Conservation (phyloP, 164 flowering plant genomes). For the Nymphaea colorata region DNA sequence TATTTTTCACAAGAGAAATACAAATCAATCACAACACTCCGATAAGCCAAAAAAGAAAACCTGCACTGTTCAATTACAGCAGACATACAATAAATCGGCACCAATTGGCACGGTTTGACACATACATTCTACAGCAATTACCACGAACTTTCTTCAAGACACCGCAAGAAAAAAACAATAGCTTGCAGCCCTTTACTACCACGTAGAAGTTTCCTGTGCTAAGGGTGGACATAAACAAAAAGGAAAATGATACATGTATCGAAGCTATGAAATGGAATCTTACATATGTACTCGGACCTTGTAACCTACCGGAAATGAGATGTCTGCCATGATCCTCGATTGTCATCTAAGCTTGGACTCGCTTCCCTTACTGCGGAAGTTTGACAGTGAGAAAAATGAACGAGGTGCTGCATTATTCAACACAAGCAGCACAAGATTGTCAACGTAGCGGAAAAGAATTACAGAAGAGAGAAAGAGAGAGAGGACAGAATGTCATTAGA, state of each 20-base stretch:
- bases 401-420: slow-evolving; percentile 51
- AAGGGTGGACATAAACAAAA: not conserved
- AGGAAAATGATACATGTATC: not conserved
- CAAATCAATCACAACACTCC: not conserved
- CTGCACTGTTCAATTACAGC: not conserved
- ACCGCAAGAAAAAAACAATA: not conserved
- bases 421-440: not conserved
- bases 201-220: not conserved
- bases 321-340: slow-evolving; percentile 9
- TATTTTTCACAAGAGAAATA: too few species aligned
- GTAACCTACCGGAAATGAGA: not conserved
- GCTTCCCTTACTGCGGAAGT: slow-evolving; percentile 91
- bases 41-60: not conserved
- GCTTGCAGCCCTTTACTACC: not conserved
- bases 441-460: not conserved
- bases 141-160: not conserved
- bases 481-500: too few species aligned
- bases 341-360: slow-evolving; percentile 72
- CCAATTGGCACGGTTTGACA: not conserved
- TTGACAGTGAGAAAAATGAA: slow-evolving; percentile 86
- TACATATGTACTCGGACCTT: not conserved
- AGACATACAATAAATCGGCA: not conserved
- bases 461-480: too few species aligned
- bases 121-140: not conserved
- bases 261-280: not conserved